Conservation (phyloP, 345 rosid genomes). For the Camelina sativa region DNA sequence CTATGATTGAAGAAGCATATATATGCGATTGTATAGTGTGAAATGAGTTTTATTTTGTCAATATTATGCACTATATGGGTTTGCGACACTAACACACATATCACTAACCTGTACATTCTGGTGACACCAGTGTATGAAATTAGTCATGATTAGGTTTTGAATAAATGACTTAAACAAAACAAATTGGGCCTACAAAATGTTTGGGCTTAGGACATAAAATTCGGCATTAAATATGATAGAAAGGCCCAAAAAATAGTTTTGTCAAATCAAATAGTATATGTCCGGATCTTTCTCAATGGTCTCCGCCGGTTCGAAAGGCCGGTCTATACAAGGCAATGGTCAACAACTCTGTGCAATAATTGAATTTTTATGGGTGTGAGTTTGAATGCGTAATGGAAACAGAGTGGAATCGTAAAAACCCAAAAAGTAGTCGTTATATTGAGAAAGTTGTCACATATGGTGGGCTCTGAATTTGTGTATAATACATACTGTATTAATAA, state of each 20-base stretch:
- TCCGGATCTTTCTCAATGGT: constrained; percentile 50
- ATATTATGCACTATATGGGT: neutral
- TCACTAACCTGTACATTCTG: too few relatives aligned
- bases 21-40: neutral
- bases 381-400: constrained; percentile 39
- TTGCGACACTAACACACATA: too few relatives aligned
- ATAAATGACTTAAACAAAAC: too few relatives aligned
- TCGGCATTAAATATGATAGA: neutral
- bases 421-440: constrained; percentile 5
- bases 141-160: too few relatives aligned
- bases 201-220: too few relatives aligned
- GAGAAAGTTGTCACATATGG: constrained; percentile 40
- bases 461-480: constrained; percentile 27
- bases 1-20: neutral
- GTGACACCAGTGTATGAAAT: too few relatives aligned
- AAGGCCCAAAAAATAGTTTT: neutral
- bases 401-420: constrained; percentile 25
- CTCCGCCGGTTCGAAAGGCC: constrained; percentile 49
- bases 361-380: constrained; percentile 8
- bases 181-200: too few relatives aligned
- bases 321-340: constrained; percentile 66
- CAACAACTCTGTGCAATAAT: constrained; percentile 31
- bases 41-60: neutral
- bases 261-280: neutral
- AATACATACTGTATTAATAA: constrained; percentile 20